Percentiles rank a stretch among this genome's conserved stretches.
These are phyloP conservation scores for Ophiobolus disseminans DNA, from an alignment of 2,329 filamentous ascomycete species.

Conservation along the genomic window DNA sequence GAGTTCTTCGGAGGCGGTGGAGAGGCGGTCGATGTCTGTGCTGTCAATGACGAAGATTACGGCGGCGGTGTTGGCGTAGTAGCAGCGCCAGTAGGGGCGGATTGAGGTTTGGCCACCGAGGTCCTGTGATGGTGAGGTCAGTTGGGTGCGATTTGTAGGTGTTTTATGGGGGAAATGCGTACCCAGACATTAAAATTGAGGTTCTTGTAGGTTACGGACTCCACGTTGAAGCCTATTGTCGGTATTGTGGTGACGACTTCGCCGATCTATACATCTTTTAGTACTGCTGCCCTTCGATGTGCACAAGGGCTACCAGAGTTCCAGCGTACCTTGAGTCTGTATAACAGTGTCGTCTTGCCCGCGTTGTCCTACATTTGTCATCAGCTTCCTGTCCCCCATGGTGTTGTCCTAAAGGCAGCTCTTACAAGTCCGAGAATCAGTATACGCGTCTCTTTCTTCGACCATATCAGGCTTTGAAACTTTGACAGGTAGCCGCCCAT, in stretches of 20 bases:
- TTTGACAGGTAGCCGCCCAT: conserved; percentile 46
- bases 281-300: neutral
- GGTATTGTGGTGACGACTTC: conserved; percentile 99
- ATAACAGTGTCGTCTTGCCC: conserved; percentile 95
- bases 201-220: conserved; percentile 98
- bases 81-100: conserved; percentile 98
- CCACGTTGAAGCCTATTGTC: conserved; percentile 98
- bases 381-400: conserved; percentile 21
- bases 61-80: conserved; percentile 97
- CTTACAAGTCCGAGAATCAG: conserved; percentile 90
- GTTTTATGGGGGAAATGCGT: conserved; percentile 49
- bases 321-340: conserved; percentile 83
- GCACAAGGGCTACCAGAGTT: neutral
- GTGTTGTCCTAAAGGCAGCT: conserved; percentile 8
- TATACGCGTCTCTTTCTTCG: conserved; percentile 98
- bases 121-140: conserved; percentile 68
- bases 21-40: conserved; percentile 93
- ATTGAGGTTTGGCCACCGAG: conserved; percentile 98
- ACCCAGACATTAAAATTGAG: conserved; percentile 99
- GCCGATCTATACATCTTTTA: conserved; percentile 80
- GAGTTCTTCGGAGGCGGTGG: conserved; percentile 91
- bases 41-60: conserved; percentile 99
- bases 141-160: neutral
- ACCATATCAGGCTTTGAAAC: conserved; percentile 60
- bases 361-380: conserved; percentile 80